Conservation (phyloP, 306 rosid species). For the Quercus gilva region DNA sequence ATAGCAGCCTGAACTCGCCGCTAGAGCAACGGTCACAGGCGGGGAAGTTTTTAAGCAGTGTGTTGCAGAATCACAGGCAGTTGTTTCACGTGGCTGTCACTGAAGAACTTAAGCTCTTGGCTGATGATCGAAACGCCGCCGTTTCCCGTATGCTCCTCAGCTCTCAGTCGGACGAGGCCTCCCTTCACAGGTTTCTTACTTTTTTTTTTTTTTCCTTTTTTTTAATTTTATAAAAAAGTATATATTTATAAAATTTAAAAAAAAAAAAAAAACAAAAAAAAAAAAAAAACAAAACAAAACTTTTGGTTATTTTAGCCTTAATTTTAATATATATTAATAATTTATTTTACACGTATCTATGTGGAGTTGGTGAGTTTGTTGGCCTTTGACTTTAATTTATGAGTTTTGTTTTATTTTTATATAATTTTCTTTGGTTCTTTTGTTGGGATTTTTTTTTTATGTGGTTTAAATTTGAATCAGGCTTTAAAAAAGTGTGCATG, state of each 20-base stretch:
- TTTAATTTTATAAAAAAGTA: not conserved
- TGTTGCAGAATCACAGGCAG: slow-evolving; percentile 79
- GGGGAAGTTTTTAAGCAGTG: slow-evolving; percentile 61
- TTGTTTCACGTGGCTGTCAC: slow-evolving; percentile 69
- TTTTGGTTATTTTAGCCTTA: not conserved
- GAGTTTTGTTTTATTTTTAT: too few species aligned
- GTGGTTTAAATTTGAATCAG: too few species aligned
- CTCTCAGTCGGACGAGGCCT: slow-evolving; percentile 54
- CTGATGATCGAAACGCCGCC: slow-evolving; percentile 65
- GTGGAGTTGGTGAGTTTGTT: not conserved
- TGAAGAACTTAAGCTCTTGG: slow-evolving; percentile 66
- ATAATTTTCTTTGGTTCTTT: too few species aligned
- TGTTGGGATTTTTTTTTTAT: not conserved
- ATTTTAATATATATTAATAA: not conserved
- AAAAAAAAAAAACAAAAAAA: too few species aligned
- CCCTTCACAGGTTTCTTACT: slow-evolving; percentile 69
- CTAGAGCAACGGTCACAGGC: slow-evolving; percentile 55
- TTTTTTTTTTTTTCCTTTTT: not conserved
- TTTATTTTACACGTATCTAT: not conserved
- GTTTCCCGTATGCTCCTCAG: slow-evolving; percentile 46
- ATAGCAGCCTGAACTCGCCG: slow-evolving; percentile 65
- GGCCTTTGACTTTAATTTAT: not conserved
- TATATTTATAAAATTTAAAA: too few species aligned
- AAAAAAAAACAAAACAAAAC: too few species aligned
- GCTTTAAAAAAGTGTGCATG: too few species aligned